These are phyloP conservation scores for Cicer judaicum DNA, from an alignment of 306 rosid species.

Conservation along the genomic window DNA sequence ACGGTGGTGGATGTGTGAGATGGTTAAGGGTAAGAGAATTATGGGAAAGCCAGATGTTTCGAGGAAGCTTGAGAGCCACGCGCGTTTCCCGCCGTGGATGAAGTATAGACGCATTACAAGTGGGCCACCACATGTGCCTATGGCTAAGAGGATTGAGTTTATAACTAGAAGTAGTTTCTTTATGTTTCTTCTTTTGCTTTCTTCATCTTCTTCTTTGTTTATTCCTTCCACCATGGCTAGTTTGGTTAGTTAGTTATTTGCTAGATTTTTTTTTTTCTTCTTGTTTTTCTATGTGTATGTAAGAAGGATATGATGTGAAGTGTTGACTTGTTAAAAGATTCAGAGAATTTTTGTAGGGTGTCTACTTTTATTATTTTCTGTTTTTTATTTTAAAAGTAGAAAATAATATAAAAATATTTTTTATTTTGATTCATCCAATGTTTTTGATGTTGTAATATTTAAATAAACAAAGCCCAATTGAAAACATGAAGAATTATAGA, in stretches of 20 bases:
- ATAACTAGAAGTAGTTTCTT: slow-evolving; percentile 51
- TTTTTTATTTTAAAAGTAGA: too few relatives aligned
- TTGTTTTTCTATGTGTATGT: neutral
- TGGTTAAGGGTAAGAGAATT: slow-evolving; percentile 57
- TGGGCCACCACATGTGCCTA: slow-evolving; percentile 77
- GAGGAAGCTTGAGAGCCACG: slow-evolving; percentile 78
- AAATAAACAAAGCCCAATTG: too few relatives aligned
- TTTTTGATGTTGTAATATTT: too few relatives aligned
- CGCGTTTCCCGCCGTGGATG: slow-evolving; percentile 80
- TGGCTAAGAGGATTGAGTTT: slow-evolving; percentile 53
- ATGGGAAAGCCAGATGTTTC: slow-evolving; percentile 76
- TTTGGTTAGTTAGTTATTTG: neutral
- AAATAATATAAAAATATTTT: too few relatives aligned
- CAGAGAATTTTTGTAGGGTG: neutral
- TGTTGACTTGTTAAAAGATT: neutral
- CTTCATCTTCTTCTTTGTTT: slow-evolving; percentile 3
- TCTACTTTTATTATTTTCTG: too few relatives aligned
- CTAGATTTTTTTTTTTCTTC: neutral
- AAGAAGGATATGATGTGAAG: too few relatives aligned
- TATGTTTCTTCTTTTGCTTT: slow-evolving; percentile 9
- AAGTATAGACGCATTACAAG: slow-evolving; percentile 76
- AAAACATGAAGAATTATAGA: too few relatives aligned
- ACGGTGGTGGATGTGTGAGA: slow-evolving; percentile 40
- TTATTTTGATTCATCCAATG: too few relatives aligned
- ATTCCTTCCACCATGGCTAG: slow-evolving; percentile 5